Evolutionary conservation across 1,139 yeast species (phyloP), one percentile per base, ranked within the genome.

Genomic region (Lodderomyces theae): DNA sequence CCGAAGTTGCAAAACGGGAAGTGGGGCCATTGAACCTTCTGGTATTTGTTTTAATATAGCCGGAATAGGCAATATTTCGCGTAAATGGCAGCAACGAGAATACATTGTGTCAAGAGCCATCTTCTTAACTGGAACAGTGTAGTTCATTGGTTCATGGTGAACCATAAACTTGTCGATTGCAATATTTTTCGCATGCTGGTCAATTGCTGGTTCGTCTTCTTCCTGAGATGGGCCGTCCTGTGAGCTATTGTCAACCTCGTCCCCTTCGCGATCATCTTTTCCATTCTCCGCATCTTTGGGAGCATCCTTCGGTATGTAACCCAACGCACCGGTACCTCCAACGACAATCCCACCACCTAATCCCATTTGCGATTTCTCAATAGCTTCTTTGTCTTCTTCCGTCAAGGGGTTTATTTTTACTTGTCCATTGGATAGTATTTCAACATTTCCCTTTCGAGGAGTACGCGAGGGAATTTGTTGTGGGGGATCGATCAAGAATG

Each of bases 41-140:
- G 86, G 87, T 41, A 85, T 70, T 53, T 85, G 94, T 52, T 82
- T 82, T 44, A 84, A 57, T 10, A 86, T 83, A 1, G 90, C 87
- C 2, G 92, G 87, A 38, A 83, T 82, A 0, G 90, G 89, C 22
- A 83, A 57, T 42, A 83, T 83, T 53, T 83, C 90, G 48, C 90
- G 64, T 35, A 83, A 63, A 55, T 83, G 90, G 54, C 90, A 83
- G 51, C 89, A 82, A 42, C 94, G 67, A 0, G 92, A 82, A 57
- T 85, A 85, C 58, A 85, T 68, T 6, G 76, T 61, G 50, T 84
- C 92, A 41, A 82, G 69, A 0, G 76, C 75, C 76, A 72, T 71
- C 41, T 69, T 69, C 46, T 70, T 56, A 7, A 66, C 62, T 0
- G 76, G 76, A 1, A 53, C 60, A 9, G 61, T 53, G 47, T 69